Evolutionary conservation across 495 filamentous ascomycete genomes (phyloP), one percentile per base, ranked within the genome.

Genomic region (Penicillium alfredii): DNA sequence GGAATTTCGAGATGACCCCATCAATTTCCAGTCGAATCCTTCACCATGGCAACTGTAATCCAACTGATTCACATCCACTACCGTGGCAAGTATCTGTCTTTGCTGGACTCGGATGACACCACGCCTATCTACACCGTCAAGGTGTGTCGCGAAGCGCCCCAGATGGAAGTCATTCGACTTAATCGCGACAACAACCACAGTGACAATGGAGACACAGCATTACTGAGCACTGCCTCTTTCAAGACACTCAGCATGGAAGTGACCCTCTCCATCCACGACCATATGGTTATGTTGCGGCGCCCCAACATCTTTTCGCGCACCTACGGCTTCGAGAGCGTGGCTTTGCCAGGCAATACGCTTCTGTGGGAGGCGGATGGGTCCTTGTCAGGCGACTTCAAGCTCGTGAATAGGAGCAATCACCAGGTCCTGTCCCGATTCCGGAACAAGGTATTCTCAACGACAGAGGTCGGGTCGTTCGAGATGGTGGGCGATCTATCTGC

Each of bases 41-140:
- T 25, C 23, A n/a, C 23, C 8, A 25, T 25, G 23, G 11, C 23
- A 25, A 8, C 34, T 28, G n/a, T n/a, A n/a, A 37, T 28, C 14
- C 38, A 34, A 26, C 33, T 27, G 22, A 41, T 41, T 8, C 29
- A 41, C 16, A 33, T 41, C 38, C 29, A 33, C 16, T 41, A 41
- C 13, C 30, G 20, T 7, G 21, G 20, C 19, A 41, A 34, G 17
- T 34, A 15, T 17, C 39, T 42, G 31, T n/a, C 23, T 23, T 31
- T 42, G 10, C 31, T 42, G 9, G 39, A 36, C 8, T 35, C 24
- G 9, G 17, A 35, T 23, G 21, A 18, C 23, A 12, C 17, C 13
- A 27, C 21, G 15, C 39, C 32, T 7, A 22, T 42, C 13, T 42
- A 42, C 32, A 32, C 13, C 14, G 39, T 36, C 4, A 35, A 30